Evolutionary conservation across 176 grass and related monocot species (phyloP).

Genomic region (Leersia perrieri): DNA sequence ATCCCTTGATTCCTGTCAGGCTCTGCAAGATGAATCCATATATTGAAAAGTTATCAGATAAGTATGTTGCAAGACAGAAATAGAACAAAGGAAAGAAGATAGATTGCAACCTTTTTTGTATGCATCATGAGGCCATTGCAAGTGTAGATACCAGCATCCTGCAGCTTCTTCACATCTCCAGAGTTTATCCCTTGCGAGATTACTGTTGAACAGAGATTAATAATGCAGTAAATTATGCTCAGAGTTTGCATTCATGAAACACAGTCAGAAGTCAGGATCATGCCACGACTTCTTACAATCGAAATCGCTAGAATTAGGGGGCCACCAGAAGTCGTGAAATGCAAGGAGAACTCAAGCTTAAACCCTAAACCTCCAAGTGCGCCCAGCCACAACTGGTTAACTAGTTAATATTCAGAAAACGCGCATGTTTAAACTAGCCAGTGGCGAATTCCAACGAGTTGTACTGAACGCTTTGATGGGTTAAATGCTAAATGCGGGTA

Average conservation of each 20-base stretch:
- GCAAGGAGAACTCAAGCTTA: background rate
- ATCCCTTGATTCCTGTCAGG: constrained; percentile 89
- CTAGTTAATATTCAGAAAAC: background rate
- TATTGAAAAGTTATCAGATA: background rate
- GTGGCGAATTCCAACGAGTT: background rate
- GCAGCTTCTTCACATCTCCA: constrained; percentile 92
- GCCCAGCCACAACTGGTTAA: too few relatives aligned
- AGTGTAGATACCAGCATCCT: constrained; percentile 96
- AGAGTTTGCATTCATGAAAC: background rate
- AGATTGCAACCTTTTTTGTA: constrained; percentile 82
- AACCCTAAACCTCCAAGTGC: background rate
- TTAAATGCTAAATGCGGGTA: background rate
- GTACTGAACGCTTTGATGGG: background rate
- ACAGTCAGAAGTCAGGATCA: background rate
- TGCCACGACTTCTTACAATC: background rate
- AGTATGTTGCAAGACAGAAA: background rate
- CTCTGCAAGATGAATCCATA: constrained; percentile 33
- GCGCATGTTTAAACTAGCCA: background rate
- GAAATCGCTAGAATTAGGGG: background rate
- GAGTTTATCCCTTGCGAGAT: constrained; percentile 91
- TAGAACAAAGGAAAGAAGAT: background rate
- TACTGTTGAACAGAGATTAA: constrained; percentile 47
- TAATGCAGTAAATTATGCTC: background rate
- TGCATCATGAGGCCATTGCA: constrained; percentile 99
- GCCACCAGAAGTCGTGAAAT: background rate